A percentile compares a stretch with the other conserved stretches of the same genome.
Conservation (phyloP, 208 protist species). For the Leishmania mexicana region DNA sequence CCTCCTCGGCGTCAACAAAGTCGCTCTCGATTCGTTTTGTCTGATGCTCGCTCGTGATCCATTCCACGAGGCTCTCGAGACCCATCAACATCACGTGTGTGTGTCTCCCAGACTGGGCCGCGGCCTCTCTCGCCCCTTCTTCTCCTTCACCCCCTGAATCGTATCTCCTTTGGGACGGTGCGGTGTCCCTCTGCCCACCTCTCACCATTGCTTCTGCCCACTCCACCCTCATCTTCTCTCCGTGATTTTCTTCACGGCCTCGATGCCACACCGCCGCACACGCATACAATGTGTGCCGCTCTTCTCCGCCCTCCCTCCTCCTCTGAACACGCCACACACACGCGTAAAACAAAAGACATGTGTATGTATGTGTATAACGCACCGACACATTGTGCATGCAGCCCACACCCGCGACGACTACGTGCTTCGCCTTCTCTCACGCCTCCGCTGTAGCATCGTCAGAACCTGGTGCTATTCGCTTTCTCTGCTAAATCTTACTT, state of each 20-base stretch:
- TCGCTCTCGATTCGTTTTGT: not conserved
- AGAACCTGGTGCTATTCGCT: not conserved
- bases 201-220: not conserved
- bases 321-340: not conserved
- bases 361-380: not conserved
- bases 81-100: not conserved
- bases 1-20: not conserved
- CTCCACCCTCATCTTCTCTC: too few relatives aligned
- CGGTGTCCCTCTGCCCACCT: not conserved
- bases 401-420: not conserved
- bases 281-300: not conserved
- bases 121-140: not conserved
- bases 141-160: not conserved
- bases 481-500: not conserved
- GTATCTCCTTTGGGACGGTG: not conserved
- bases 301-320: not conserved
- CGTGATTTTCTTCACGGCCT: not conserved
- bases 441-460: not conserved
- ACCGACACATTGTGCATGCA: not conserved
- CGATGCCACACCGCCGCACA: too few relatives aligned
- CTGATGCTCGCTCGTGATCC: not conserved
- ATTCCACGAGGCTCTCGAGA: not conserved
- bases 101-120: not conserved
- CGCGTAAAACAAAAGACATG: not conserved
- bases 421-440: not conserved